Base-by-base conservation (phyloP, 2,329 filamentous ascomycete species). In the Keithomyces neogunnii region DNA sequence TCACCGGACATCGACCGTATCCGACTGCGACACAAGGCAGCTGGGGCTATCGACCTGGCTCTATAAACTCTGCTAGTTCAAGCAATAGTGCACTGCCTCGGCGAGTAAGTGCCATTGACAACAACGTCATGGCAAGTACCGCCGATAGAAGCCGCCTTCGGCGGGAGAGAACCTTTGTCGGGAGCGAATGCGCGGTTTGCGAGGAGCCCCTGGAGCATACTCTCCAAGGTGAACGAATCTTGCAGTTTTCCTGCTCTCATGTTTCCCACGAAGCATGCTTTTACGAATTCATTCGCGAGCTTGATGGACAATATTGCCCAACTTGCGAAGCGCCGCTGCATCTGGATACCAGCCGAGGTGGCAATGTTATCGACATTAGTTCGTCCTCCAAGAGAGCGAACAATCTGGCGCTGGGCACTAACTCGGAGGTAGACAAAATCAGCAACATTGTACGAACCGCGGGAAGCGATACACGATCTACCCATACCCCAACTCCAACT, bases 251-350 rank as follows among this genome's bases (percentile, higher is more conserved):
- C 5, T 99, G 93, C 70, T 82, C 85, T n/a, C 93, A 99, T 69
- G 92, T 99, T 54, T 90, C 92, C 9, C 93, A 99, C 66, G 93
- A 97, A 69, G 93, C 92, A 36, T 99, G 93, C 71, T 97, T 99
- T 66, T 97, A 97, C 72, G 93, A 99, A 69, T 96, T 95, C 66
- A 95, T 99, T 61, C 88, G 89, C 63, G 92, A 96, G 64, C 88
- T 92, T 53, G 91, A 97, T 59, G 88, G 88, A 49, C 90, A 97
- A 63, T 91, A 89, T 63, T 99, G 93, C 70, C 93, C 93, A 31
- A 87, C 88, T 57, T 99, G 93, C 70, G 87, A 96, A 73, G 88
- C 91, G 57, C 90, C 93, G 26, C 73, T 99, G 49, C 89, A 91
- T 55, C 75, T 99, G 43, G 93, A 99, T 69, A 93, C 90, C 5